phyloP scores from a whole-genome alignment of 495 filamentous ascomycete genomes.

The Acidomyces sp. region DNA sequence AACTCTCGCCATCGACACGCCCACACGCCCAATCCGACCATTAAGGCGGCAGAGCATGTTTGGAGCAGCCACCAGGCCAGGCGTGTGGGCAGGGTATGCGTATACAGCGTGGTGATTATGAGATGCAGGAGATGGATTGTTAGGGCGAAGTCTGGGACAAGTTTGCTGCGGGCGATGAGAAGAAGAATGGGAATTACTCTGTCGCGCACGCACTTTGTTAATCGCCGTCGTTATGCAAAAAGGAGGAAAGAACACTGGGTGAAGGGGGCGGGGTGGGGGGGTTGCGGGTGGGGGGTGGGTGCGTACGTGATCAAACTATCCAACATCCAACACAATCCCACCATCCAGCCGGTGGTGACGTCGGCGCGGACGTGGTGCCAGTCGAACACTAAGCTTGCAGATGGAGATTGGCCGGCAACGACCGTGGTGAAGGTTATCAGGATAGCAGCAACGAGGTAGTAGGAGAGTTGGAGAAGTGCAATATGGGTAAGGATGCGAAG shows the following conservation, averaged over 20 bases:
- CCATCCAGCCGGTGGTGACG: conserved; percentile 82
- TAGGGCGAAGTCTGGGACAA: conserved; percentile 84
- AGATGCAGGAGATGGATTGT: conserved; percentile 81
- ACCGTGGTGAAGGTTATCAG: conserved; percentile 82
- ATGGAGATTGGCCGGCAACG: conserved; percentile 63
- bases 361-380: conserved; percentile 79
- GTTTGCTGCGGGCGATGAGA: conserved; percentile 73
- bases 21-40: conserved; percentile 71
- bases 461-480: conserved; percentile 65
- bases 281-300: conserved; percentile 5
- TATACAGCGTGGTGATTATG: conserved; percentile 62
- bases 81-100: conserved; percentile 56
- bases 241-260: too few relatives aligned
- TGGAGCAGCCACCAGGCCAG: conserved; percentile 83
- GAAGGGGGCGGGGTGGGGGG: too few relatives aligned
- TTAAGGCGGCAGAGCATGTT: conserved; percentile 49
- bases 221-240: too few relatives aligned
- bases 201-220: too few relatives aligned
- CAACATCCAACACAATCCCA: conserved; percentile 77
- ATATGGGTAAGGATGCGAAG: conserved; percentile 81
- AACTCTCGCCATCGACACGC: conserved; percentile 82
- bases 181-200: conserved; percentile 68
- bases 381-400: conserved; percentile 56
- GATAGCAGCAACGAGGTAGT: conserved; percentile 60
- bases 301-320: conserved; percentile 61